phyloP scores from a whole-genome alignment of 352 stramenopile species.

The Pythium grandisporangium region DNA sequence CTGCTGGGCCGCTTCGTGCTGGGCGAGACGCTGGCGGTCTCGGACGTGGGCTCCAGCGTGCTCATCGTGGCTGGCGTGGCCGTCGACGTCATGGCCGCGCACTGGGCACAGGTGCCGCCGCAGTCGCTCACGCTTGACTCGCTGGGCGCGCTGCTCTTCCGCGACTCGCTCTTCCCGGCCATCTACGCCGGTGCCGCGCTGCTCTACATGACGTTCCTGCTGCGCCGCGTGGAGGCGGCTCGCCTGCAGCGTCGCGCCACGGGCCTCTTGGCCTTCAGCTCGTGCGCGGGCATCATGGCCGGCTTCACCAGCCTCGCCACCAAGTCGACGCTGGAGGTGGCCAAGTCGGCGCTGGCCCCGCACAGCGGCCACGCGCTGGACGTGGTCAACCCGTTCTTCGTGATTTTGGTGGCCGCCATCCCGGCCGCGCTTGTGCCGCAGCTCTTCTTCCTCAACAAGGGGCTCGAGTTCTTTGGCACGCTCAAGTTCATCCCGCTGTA shows the following conservation, averaged over 20 bases:
- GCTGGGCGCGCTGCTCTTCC: slow-evolving; percentile 31
- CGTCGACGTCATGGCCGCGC: slow-evolving; percentile 49
- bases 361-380: slow-evolving; percentile 31
- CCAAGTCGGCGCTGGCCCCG: slow-evolving; percentile 31
- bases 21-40: slow-evolving; percentile 32
- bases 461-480: slow-evolving; percentile 66
- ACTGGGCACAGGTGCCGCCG: slow-evolving; percentile 27
- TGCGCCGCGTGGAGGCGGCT: slow-evolving; percentile 38
- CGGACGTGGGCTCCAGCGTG: slow-evolving; percentile 44
- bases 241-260: slow-evolving; percentile 42
- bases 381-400: slow-evolving; percentile 61
- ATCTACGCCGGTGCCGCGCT: slow-evolving; percentile 41
- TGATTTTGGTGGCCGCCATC: slow-evolving; percentile 46
- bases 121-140: slow-evolving; percentile 49
- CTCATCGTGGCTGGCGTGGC: slow-evolving; percentile 56
- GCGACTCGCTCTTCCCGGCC: slow-evolving; percentile 44
- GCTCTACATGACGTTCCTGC: slow-evolving; percentile 35
- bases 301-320: slow-evolving; percentile 71
- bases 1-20: slow-evolving; percentile 59
- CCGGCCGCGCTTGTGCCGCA: slow-evolving; percentile 52
- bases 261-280: slow-evolving; percentile 59
- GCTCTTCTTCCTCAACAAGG: slow-evolving; percentile 74
- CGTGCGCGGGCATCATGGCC: slow-evolving; percentile 63
- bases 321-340: slow-evolving; percentile 62
- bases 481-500: slow-evolving; percentile 79